These are phyloP conservation scores for Racocetra persica DNA, from an alignment of 371 early-diverging fungal species.

Conservation along the genomic window DNA sequence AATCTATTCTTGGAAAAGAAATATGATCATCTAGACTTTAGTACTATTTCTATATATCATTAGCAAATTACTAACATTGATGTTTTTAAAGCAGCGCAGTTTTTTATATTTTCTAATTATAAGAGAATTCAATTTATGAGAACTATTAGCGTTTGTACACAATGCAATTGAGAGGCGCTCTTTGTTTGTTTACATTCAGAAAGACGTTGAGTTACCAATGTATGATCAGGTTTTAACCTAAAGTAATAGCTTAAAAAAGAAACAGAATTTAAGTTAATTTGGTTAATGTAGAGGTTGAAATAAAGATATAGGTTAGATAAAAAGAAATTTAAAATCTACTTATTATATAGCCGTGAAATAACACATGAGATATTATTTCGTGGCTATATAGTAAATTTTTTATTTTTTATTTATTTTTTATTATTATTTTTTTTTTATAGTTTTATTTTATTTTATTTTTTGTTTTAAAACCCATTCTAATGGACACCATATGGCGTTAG, in stretches of 20 bases:
- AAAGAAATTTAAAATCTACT: no score
- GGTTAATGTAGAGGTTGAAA: no score
- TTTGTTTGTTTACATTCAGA: constrained; percentile 32
- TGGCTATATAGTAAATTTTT: no score
- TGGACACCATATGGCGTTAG: no score
- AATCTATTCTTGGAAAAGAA: constrained; percentile 41
- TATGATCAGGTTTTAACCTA: background rate
- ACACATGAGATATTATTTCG: no score
- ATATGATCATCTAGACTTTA: constrained; percentile 35
- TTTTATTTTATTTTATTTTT: no score
- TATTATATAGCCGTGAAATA: no score
- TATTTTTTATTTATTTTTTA: no score
- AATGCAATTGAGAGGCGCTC: constrained; percentile 33
- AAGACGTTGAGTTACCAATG: constrained; percentile 1
- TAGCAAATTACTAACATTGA: constrained; percentile 24
- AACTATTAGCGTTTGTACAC: constrained; percentile 39
- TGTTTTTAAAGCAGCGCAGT: constrained; percentile 20
- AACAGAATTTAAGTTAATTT: no score
- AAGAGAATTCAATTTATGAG: constrained; percentile 33
- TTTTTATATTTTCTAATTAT: constrained; percentile 38
- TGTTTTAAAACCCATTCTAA: no score
- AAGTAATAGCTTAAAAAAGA: background rate
- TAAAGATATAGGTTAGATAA: no score
- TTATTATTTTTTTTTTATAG: no score
- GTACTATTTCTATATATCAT: constrained; percentile 33